phyloP scores from a whole-genome alignment of 352 stramenopile genomes.

The Phytophthora europaea region DNA sequence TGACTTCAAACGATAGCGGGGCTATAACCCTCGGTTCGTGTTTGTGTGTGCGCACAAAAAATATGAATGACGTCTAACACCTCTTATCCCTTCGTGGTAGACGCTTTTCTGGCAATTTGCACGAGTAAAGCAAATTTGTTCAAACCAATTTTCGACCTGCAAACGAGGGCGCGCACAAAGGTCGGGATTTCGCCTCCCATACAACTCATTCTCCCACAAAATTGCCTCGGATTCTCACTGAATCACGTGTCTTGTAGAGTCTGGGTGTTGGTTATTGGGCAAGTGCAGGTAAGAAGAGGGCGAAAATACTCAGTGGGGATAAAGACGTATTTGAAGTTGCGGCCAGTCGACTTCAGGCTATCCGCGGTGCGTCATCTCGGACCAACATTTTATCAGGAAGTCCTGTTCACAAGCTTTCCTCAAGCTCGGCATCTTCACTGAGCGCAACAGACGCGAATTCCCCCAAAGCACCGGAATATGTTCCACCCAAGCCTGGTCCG shows the following conservation, averaged over 20 bases:
- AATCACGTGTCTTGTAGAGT: conserved; percentile 31
- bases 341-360: conserved; percentile 18
- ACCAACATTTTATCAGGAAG: neutral
- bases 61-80: neutral
- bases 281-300: conserved; percentile 45
- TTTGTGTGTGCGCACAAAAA: neutral
- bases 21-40: conserved; percentile 34
- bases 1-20: conserved; percentile 45
- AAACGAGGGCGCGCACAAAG: conserved; percentile 41
- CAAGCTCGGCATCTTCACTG: neutral
- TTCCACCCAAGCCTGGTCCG: neutral
- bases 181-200: neutral
- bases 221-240: neutral
- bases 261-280: conserved; percentile 50
- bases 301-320: conserved; percentile 27
- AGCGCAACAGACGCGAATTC: neutral
- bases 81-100: conserved; percentile 23
- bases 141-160: conserved; percentile 52
- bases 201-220: too few relatives aligned
- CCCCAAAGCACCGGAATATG: neutral
- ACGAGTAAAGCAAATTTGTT: conserved; percentile 48
- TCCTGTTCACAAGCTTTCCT: neutral
- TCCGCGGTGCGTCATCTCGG: conserved; percentile 3
- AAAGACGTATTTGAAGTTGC: conserved; percentile 43
- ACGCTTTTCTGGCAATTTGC: conserved; percentile 53